A percentile compares a stretch with the other conserved stretches of the same genome.
phyloP scores from a whole-genome alignment of 192 early-diverging fungal genomes.

The Spizellomyces punctatus region DNA sequence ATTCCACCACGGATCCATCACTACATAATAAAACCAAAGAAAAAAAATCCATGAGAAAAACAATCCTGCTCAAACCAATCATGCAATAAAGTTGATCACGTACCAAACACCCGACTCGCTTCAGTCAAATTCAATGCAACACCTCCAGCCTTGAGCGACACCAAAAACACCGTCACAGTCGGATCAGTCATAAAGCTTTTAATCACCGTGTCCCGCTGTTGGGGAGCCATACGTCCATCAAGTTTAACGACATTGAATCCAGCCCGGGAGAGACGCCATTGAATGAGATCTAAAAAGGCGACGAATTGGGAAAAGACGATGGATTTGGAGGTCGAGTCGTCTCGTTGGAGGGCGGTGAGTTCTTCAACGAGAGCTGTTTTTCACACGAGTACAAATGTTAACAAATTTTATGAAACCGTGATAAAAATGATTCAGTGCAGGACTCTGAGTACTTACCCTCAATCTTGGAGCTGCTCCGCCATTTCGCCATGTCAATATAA shows the following conservation, averaged over 20 bases:
- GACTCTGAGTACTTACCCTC: constrained; percentile 47
- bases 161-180: constrained; percentile 83
- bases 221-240: constrained; percentile 87
- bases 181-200: constrained; percentile 75
- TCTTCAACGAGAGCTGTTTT: constrained; percentile 83
- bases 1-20: constrained; percentile 78
- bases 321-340: constrained; percentile 72
- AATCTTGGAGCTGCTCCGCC: constrained; percentile 92
- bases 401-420: neutral
- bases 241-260: constrained; percentile 84
- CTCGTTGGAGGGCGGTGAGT: constrained; percentile 68
- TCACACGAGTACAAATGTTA: neutral
- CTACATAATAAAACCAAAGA: constrained; percentile 19
- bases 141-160: constrained; percentile 89
- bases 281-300: constrained; percentile 84
- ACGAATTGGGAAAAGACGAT: constrained; percentile 87
- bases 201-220: constrained; percentile 63
- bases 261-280: constrained; percentile 85
- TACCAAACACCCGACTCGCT: constrained; percentile 74
- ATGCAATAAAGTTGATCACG: constrained; percentile 42
- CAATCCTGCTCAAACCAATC: neutral
- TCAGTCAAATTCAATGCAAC: constrained; percentile 92
- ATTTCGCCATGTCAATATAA: constrained; percentile 83
- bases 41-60: neutral
- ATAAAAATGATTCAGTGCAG: neutral